Base-by-base conservation (phyloP, 371 early-diverging fungal genomes). In the Rhizopus microsporus region DNA sequence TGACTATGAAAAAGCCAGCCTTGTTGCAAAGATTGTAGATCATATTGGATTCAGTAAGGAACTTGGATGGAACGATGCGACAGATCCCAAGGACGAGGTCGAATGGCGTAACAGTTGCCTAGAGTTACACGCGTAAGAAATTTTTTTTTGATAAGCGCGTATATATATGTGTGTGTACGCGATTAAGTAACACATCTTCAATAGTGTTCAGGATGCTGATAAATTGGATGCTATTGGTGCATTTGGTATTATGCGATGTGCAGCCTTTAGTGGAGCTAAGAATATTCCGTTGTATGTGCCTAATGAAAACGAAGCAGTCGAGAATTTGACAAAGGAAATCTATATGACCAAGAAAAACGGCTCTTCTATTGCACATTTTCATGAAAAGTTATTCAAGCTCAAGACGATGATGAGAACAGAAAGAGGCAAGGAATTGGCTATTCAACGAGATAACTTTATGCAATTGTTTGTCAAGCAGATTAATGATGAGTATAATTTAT, bases 211-310 rank as follows among this genome's bases (percentile, higher is more conserved):
- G 66, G 92, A 92, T 67, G 91, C 92, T 0, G 92, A 92, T 62
- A 84, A 88, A 44, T 62, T 92, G 59, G 92, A 92, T 62, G 91
- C 92, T 1, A 88, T 92, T 51, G 92, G 92, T 2, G 92, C 91
- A 23, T 87, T 92, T 71, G 91, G 81, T 77, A 68, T 60, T n/a
- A 71, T 88, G 59, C 74, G 92, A 5, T 88, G 88, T 56, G 88
- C 88, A 38, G 83, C 91, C 1, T 92, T 80, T 62, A 87, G 88
- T 47, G 91, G 87, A 8, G 84, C 83, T 12, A 82, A 83, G 49
- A 73, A 81, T 54, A 77, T 83, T 7, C 70, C 89, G 2, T 54
- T 91, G 3, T 86, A 83, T 65, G 79, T 74, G 23, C 86, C 86
- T 1, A 67, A 65, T 12, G 74, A 83, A 53, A 62, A 68, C 2